Conservation (phyloP, 2,329 filamentous ascomycete species). For the Bertia moriformis region DNA sequence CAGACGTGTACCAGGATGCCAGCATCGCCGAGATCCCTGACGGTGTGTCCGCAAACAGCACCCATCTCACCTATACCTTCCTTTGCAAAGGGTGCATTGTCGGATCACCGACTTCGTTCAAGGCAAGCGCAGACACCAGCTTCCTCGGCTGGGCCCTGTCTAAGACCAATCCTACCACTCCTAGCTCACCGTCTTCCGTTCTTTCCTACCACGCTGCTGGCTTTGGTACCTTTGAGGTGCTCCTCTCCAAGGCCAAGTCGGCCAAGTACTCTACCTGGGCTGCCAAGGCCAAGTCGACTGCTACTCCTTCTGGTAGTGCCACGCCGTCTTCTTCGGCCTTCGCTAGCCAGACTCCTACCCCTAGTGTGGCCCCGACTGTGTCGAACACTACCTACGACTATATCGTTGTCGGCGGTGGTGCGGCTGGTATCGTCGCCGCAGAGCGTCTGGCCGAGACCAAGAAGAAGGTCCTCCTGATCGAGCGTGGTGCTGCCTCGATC, state of each 20-base stretch:
- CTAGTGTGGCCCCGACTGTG: conserved; percentile 3
- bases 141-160: conserved; percentile 25
- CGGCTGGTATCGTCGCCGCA: conserved; percentile 18
- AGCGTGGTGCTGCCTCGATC: conserved; percentile 19
- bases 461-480: conserved; percentile 19
- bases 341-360: not conserved
- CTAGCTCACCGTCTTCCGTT: conserved; percentile 14
- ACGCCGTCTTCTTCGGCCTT: not conserved
- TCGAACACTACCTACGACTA: conserved; percentile 21
- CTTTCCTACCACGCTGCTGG: conserved; percentile 23
- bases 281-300: not conserved
- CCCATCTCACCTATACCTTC: conserved; percentile 37
- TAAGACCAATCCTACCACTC: conserved; percentile 13
- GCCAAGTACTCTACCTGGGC: conserved; percentile 6
- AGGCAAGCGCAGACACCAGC: conserved; percentile 8
- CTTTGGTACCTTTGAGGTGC: conserved; percentile 20
- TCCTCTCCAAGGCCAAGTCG: conserved; percentile 16
- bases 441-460: conserved; percentile 19
- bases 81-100: conserved; percentile 29
- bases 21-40: conserved; percentile 28
- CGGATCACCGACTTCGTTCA: conserved; percentile 15
- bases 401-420: conserved; percentile 21
- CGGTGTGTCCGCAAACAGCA: conserved; percentile 34
- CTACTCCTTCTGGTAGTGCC: not conserved
- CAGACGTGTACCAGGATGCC: conserved; percentile 25